Evolutionary conservation across 306 rosid genomes (phyloP).

Genomic region (Echinosophora koreensis): DNA sequence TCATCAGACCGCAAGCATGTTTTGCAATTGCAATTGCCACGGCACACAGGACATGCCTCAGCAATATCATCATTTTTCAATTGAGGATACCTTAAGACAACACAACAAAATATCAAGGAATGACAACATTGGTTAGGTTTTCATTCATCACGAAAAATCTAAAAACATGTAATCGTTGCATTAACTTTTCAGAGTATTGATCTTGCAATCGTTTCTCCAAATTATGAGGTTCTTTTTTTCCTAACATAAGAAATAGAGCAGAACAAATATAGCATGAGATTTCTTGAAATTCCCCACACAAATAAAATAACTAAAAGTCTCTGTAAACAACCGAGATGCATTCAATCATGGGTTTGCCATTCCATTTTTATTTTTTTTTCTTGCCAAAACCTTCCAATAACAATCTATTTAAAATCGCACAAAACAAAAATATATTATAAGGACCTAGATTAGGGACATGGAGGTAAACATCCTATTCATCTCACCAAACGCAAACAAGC

Average conservation of each 20-base stretch:
- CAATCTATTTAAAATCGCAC: background rate
- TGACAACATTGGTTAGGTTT: background rate
- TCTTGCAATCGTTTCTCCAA: background rate
- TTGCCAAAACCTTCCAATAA: background rate
- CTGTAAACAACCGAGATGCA: background rate
- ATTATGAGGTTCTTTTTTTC: background rate
- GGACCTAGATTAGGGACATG: background rate
- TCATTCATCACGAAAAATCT: background rate
- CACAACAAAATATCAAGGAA: constrained; percentile 28
- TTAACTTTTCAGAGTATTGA: background rate
- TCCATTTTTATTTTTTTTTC: background rate
- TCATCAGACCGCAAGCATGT: constrained; percentile 65
- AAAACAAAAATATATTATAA: background rate
- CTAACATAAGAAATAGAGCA: background rate
- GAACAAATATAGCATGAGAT: background rate
- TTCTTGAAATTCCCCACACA: background rate
- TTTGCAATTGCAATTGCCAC: constrained; percentile 87
- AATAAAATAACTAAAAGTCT: no score
- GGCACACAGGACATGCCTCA: constrained; percentile 76
- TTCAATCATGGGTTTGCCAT: background rate
- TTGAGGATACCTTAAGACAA: constrained; percentile 73
- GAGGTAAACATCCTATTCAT: background rate
- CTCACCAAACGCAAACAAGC: no score
- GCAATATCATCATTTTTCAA: constrained; percentile 64
- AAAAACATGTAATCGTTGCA: constrained; percentile 6